Evolutionary conservation across 306 rosid genomes (phyloP), one percentile per base, ranked within the genome.

Genomic region (Vigna radiata): DNA sequence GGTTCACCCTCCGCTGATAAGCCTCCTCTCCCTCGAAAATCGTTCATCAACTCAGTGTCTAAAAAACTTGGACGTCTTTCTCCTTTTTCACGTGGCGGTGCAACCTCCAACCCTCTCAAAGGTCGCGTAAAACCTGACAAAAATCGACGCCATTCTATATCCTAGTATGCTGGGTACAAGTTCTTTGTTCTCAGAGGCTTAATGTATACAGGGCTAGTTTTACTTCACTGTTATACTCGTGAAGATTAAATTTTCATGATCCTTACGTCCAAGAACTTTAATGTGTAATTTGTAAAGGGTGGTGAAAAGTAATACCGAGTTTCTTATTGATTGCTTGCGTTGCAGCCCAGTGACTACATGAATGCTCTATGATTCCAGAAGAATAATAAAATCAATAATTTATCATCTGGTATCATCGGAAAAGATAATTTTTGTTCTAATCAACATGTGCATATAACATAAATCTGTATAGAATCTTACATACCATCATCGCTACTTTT

Each of bases 81-180:
- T 61, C 96, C 96, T 12, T 90, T 92, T 16, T 61, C 29, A 7
- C 94, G 92, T 16, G 60, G 81, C 7, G 86, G 79, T 61, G 85
- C 89, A 44, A 44, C 65, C 48, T 14, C 77, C 2, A 77, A 70
- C 16, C 76, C 70, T 37, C 3, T 68, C 52, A 90, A 85, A 82
- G 81, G 65, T 48, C 84, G 74, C 19, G 39, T 77, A 8, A 88
- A 84, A 68, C 88, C 84, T 4, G 75, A 76, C 79, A 96, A 86
- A 75, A 83, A 89, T 71, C 80, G 93, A 49, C 92, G 98, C 52
- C 96, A 92, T 79, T 96, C 99, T 19, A 84, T 96, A 52, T 96
- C 99, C 14, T 96, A 76, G 88, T 56, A 37, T 58, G 64, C 64
- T 25, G 21, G 44, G 15, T 4, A 5, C 52, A 58, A 17, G 67